Percentiles rank a stretch among this genome's conserved stretches.
These are phyloP conservation scores for Trifolium repens DNA, from an alignment of 306 rosid species.

Conservation along the genomic window DNA sequence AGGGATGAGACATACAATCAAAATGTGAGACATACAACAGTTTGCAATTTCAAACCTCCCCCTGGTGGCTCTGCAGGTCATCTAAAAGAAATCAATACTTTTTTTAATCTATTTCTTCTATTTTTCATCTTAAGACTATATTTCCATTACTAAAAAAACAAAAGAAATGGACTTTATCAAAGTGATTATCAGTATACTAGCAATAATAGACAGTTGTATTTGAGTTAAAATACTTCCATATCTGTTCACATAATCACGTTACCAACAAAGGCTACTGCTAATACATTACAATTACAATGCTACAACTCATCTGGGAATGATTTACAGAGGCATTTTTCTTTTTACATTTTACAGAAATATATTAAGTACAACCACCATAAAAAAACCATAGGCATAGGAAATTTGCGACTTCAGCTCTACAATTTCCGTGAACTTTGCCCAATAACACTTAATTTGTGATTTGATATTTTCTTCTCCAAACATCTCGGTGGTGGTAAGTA, in stretches of 20 bases:
- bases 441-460: slow-evolving; percentile 18
- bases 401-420: slow-evolving; percentile 37
- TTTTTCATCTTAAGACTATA: neutral
- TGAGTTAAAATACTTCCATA: slow-evolving; percentile 26
- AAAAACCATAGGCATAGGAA: slow-evolving; percentile 16
- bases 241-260: slow-evolving; percentile 22
- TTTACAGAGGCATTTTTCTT: slow-evolving; percentile 37
- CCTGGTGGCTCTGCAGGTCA: neutral
- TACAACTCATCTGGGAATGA: slow-evolving; percentile 41
- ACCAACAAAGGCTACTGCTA: slow-evolving; percentile 39
- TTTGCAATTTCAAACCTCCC: neutral
- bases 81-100: neutral
- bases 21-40: neutral
- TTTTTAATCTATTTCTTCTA: neutral
- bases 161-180: neutral
- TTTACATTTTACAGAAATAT: slow-evolving; percentile 36
- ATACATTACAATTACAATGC: slow-evolving; percentile 24
- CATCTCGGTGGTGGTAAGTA: slow-evolving; percentile 26
- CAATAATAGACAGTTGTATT: slow-evolving; percentile 34
- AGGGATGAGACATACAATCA: neutral
- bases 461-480: slow-evolving; percentile 37
- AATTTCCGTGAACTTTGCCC: slow-evolving; percentile 24
- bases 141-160: neutral
- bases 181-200: slow-evolving; percentile 5
- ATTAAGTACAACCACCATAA: slow-evolving; percentile 38